These are phyloP conservation scores for Dipodascus albidus DNA, from an alignment of 805 yeast genomes.

Conservation along the genomic window DNA sequence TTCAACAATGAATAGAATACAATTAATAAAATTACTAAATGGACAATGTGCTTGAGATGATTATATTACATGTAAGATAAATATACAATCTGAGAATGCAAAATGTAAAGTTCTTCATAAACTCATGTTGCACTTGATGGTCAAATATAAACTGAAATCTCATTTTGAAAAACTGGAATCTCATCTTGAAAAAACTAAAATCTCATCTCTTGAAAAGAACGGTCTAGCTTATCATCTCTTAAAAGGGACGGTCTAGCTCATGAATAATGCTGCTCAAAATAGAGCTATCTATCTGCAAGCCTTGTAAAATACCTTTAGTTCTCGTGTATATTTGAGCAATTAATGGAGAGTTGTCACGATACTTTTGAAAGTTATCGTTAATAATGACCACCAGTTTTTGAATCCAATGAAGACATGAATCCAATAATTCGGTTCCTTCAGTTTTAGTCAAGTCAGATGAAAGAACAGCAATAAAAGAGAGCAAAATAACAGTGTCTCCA, in stretches of 20 bases:
- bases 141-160: too few relatives aligned
- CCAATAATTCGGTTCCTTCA: neutral
- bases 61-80: too few relatives aligned
- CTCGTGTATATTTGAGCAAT: neutral
- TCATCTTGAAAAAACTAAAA: too few relatives aligned
- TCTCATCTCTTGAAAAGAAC: too few relatives aligned
- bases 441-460: neutral
- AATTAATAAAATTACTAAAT: too few relatives aligned
- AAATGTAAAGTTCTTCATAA: neutral
- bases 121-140: too few relatives aligned
- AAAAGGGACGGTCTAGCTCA: neutral
- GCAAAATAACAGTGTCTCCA: constrained; percentile 1
- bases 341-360: neutral
- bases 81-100: too few relatives aligned
- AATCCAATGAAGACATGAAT: neutral
- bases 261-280: neutral
- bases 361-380: neutral
- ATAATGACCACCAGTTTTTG: neutral
- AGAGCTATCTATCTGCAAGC: neutral
- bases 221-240: too few relatives aligned
- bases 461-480: neutral
- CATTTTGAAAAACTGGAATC: too few relatives aligned
- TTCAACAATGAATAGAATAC: too few relatives aligned
- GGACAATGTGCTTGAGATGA: too few relatives aligned
- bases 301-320: neutral